These are phyloP conservation scores for Aspergillus carlsbadensis DNA, from an alignment of 495 filamentous ascomycete genomes.

Conservation along the genomic window DNA sequence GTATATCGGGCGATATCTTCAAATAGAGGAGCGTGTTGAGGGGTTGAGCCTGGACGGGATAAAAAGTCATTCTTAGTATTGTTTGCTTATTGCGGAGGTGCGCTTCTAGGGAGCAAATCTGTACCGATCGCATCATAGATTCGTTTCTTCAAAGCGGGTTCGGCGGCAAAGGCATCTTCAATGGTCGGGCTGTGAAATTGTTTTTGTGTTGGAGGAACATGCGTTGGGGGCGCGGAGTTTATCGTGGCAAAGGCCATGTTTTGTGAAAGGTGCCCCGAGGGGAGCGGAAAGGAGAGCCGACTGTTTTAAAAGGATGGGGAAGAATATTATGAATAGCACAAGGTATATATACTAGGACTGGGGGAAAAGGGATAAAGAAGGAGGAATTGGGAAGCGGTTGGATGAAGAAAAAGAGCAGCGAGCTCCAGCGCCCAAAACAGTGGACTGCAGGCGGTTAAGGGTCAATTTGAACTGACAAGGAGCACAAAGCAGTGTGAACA, in stretches of 20 bases:
- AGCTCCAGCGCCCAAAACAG: not conserved
- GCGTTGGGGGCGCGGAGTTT: conserved; percentile 28
- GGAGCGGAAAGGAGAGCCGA: not conserved
- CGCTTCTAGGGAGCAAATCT: conserved; percentile 16
- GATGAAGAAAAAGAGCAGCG: not conserved
- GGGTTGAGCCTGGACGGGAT: conserved; percentile 30
- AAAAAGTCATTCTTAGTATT: not conserved
- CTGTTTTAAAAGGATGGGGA: too few species aligned
- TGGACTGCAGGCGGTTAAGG: too few species aligned
- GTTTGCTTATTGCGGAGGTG: not conserved
- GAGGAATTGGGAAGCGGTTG: conserved; percentile 2
- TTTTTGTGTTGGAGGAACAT: not conserved
- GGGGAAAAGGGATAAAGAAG: not conserved
- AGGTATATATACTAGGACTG: conserved; percentile 11
- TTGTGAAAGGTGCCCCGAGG: conserved; percentile 8
- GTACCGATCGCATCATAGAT: conserved; percentile 52
- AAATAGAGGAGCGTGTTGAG: conserved; percentile 43
- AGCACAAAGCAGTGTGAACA: not conserved
- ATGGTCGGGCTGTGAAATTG: conserved; percentile 29
- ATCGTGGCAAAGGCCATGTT: conserved; percentile 48
- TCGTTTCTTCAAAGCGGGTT: conserved; percentile 43
- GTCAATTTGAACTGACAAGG: not conserved
- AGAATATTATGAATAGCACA: not conserved
- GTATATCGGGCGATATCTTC: conserved; percentile 52
- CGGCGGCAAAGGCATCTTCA: conserved; percentile 47